Conservation (phyloP, 1,284 basidiomycete species). For the Agaricales sp. region DNA sequence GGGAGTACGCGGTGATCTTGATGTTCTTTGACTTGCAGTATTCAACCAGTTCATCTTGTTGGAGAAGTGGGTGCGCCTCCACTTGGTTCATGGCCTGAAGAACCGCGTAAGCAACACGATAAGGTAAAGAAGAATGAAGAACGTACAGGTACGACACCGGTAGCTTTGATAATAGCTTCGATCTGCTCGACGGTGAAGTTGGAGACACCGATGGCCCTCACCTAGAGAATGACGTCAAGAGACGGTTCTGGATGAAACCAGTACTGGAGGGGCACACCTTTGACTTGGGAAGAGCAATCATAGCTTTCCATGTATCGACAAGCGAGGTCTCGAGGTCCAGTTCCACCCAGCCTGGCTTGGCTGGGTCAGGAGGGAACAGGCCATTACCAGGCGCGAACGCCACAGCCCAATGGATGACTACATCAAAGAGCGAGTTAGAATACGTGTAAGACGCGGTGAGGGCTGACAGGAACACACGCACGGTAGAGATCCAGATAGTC, state of each 20-base stretch:
- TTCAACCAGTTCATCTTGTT: constrained; percentile 58
- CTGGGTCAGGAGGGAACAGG: constrained; percentile 41
- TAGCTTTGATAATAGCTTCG: constrained; percentile 21
- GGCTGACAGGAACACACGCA: constrained; percentile 19
- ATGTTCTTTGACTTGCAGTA: constrained; percentile 70
- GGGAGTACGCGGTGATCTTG: constrained; percentile 77
- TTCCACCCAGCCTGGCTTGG: constrained; percentile 33
- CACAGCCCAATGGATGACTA: constrained; percentile 86
- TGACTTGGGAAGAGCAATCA: constrained; percentile 49
- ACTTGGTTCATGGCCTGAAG: constrained; percentile 65
- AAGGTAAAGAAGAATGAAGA: neutral
- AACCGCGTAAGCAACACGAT: neutral
- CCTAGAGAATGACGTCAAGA: constrained; percentile 5
- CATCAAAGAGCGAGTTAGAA: neutral
- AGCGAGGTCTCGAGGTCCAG: constrained; percentile 54
- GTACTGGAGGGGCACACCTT: constrained; percentile 22
- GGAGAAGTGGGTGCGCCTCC: constrained; percentile 74
- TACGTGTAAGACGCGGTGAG: constrained; percentile 1
- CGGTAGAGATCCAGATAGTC: constrained; percentile 77
- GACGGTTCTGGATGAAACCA: too few species aligned
- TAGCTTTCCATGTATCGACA: constrained; percentile 77
- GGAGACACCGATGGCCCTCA: constrained; percentile 31
- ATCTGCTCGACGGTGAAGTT: constrained; percentile 35
- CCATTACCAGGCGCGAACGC: constrained; percentile 58
- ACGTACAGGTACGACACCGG: constrained; percentile 21